Evolutionary conservation across 495 filamentous ascomycete genomes (phyloP), one percentile per base, ranked within the genome.

Genomic region (Pyronema domesticum): DNA sequence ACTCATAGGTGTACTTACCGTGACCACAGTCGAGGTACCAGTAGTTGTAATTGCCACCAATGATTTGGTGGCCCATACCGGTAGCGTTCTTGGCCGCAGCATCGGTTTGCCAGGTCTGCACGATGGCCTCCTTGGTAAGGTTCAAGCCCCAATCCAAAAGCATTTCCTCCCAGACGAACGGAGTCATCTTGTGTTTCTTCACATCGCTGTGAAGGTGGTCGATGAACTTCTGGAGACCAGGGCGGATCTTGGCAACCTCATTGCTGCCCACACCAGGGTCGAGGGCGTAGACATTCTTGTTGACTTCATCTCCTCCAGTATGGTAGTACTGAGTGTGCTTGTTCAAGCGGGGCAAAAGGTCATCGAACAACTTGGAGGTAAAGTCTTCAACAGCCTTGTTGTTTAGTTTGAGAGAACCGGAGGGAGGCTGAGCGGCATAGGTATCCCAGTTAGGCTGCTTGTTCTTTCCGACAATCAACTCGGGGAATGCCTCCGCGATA

Each of bases 11-110:
- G 13, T 10, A 35, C 47, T 36, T 35, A 50, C 49, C 76, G 53
- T 74, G 73, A 14, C 85, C 85, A 64, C 85, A 89, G 74, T 89
- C 85, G 54, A 89, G 78, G 58, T 89, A 87, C 82, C 82, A 88
- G 59, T 70, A 83, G 50, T 86, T 78, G 66, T 85, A 87, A 65
- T 83, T 80, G 37, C 83, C 83, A 23, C 74, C 75, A 48, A 89
- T 74, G 1, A 76, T 81, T 58, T 80, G 76, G 68, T 82, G 71
- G 3, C 85, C 85, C 54, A 71, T 69, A 3, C 61, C 69, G 0
- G 80, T 76, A 34, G 76, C 69, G 42, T 68, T 62, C 57, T 72
- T 70, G 53, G 81, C 75, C 8, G 76, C 70, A 7, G 65, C 69
- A 37, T 74, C 76, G 17, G 74, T 75, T 39, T 76, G 72, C 85